Percentiles rank a stretch among this genome's conserved stretches.
Evolutionary conservation across 345 rosid species (phyloP).

Genomic region (Acer yangbiense): DNA sequence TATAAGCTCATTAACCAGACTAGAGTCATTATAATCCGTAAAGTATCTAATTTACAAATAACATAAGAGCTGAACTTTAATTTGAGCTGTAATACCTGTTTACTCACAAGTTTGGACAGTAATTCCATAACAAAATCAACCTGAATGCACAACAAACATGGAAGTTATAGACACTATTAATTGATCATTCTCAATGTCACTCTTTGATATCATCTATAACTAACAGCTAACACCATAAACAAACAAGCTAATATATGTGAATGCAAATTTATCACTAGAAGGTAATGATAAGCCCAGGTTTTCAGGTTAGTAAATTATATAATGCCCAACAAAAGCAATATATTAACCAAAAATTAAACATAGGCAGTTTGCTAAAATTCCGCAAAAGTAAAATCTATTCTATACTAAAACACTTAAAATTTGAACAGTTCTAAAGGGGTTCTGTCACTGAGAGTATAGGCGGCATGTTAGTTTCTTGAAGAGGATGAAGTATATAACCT

Average conservation of each 20-base stretch:
- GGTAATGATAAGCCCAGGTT: background rate
- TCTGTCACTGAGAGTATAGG: background rate
- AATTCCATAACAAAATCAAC: conserved; percentile 98
- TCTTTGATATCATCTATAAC: background rate
- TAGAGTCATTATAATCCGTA: background rate
- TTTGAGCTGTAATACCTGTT: conserved; percentile 58
- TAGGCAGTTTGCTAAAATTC: background rate
- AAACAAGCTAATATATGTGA: background rate
- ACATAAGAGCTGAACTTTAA: conserved; percentile 10
- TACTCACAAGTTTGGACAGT: conserved; percentile 84
- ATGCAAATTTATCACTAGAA: background rate
- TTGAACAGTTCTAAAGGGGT: background rate
- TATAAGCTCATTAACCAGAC: background rate
- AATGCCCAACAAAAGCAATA: background rate
- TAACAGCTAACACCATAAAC: background rate
- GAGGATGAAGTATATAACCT: background rate
- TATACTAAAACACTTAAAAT: background rate
- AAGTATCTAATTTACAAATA: conserved; percentile 19
- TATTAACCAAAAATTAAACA: background rate
- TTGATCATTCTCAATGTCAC: background rate
- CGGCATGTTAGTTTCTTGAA: background rate
- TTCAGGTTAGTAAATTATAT: background rate
- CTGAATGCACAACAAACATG: conserved; percentile 37
- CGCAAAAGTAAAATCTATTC: background rate
- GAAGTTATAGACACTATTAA: background rate